Evolutionary conservation across 305 asterid genomes (phyloP), one percentile per base, ranked within the genome.

Genomic region (Coffea humblotiana): DNA sequence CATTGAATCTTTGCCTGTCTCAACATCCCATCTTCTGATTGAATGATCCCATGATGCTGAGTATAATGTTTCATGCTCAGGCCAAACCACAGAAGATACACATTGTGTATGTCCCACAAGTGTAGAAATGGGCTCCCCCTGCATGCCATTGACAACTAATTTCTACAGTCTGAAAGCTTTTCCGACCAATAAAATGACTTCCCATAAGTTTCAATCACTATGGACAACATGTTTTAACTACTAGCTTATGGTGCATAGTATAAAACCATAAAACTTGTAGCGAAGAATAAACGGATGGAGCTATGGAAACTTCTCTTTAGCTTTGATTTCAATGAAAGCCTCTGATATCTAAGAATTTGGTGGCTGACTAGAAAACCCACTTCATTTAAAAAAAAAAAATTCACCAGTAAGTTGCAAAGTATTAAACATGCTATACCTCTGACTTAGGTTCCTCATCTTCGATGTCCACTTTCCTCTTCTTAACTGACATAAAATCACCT

Each of bases 21-120:
- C 97, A 84, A 91, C 97, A 85, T 96, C 98, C 99, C 99, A 96
- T 85, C 88, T 91, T 88, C 93, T 90, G 78, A 94, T 91, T 78
- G 97, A 90, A 85, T 94, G 97, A 88, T 96, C 99, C 97, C 98
- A 96, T 72, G 99, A 91, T 61, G 94, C 93, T 69, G 99, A 96
- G 86, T 89, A 94, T 52, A 96, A 84, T 81, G 92, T 85, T 74
- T 78, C 90, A 78, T 60, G 85, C 77, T 88, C 84, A 11, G 98
- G 95, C 99, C 99, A 96, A 83, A 86, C 87, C 60, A 92, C 94
- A 72, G 98, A 88, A 78, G 98, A 88, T 76, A 94, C 97, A 83
- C 93, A 88, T 82, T 96, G 98, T 66, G 97, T 90, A 87, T 94
- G 99, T 49, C 99, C 98, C 71, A 90, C 93, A 21, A 96, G 86